Evolutionary conservation across 2,329 filamentous ascomycete genomes (phyloP).

Genomic region (Cercospora sesami): DNA sequence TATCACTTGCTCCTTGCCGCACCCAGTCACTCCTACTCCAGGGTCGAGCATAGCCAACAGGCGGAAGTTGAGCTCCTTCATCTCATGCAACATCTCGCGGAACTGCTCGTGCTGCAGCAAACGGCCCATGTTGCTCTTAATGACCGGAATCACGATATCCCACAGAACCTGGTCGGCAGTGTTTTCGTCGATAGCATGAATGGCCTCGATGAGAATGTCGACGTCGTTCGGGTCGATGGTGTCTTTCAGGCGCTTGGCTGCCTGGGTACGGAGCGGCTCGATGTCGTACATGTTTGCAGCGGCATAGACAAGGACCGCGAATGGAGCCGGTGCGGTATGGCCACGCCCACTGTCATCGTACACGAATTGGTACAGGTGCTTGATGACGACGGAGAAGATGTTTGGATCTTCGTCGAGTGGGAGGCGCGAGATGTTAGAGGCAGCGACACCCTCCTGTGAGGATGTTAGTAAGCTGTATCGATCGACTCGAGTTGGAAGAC

Average conservation of each 20-base stretch:
- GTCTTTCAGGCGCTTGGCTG: slow-evolving; percentile 12
- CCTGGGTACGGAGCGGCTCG: slow-evolving; percentile 30
- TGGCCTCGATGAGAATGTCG: slow-evolving; percentile 18
- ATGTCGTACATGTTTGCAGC: slow-evolving; percentile 45
- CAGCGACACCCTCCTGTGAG: slow-evolving; percentile 19
- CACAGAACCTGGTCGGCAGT: slow-evolving; percentile 20
- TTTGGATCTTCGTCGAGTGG: slow-evolving; percentile 24
- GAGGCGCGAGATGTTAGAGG: slow-evolving; percentile 15
- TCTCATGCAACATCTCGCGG: neutral
- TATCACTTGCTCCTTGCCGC: neutral
- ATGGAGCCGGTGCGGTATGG: neutral
- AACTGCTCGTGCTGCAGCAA: slow-evolving; percentile 13
- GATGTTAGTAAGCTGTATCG: neutral
- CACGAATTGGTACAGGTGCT: slow-evolving; percentile 29
- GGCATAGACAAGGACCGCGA: slow-evolving; percentile 41
- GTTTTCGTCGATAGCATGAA: slow-evolving; percentile 20
- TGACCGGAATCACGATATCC: slow-evolving; percentile 22
- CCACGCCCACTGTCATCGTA: slow-evolving; percentile 24
- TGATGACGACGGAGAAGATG: slow-evolving; percentile 21
- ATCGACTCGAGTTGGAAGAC: neutral
- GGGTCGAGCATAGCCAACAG: slow-evolving; percentile 10
- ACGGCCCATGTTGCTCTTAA: slow-evolving; percentile 15
- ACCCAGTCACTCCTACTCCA: neutral
- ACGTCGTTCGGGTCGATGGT: slow-evolving; percentile 12
- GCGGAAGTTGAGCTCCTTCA: slow-evolving; percentile 3